Evolutionary conservation across 75 land plant species (phyloP).

Genomic region (Selaginella tamariscina): DNA sequence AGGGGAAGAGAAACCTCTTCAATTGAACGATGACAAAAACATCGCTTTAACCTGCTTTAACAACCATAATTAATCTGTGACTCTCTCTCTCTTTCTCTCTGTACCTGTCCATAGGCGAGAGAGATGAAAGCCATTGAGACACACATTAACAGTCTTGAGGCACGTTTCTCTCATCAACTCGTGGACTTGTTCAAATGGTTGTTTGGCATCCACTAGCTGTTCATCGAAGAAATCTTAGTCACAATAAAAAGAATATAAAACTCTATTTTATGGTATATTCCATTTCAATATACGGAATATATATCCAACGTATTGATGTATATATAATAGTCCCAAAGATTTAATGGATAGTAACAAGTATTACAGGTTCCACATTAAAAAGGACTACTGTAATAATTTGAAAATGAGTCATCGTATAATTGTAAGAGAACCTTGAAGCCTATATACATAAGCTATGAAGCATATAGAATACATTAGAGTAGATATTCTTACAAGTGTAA

Average conservation of each 20-base stretch:
- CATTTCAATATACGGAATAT: background rate
- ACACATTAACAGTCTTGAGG: slow-evolving; percentile 29
- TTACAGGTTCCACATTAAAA: too few species aligned
- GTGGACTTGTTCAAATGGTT: slow-evolving; percentile 45
- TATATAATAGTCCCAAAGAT: too few species aligned
- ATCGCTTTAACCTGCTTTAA: background rate
- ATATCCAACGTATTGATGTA: background rate
- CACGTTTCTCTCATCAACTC: slow-evolving; percentile 36
- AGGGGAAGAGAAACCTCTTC: background rate
- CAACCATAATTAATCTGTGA: too few species aligned
- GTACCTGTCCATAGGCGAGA: too few species aligned
- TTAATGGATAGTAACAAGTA: too few species aligned
- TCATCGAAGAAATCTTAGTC: slow-evolving; percentile 24
- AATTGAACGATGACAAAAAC: background rate
- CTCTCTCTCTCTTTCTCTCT: too few species aligned
- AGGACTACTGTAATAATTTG: too few species aligned
- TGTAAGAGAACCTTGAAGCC: too few species aligned
- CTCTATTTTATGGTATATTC: background rate
- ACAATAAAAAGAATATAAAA: background rate
- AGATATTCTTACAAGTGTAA: background rate
- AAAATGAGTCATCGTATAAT: too few species aligned
- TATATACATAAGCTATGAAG: background rate
- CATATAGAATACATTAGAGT: background rate
- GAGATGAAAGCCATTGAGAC: slow-evolving; percentile 43
- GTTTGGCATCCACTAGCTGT: slow-evolving; percentile 48